Base-by-base conservation (phyloP, 805 yeast species). In the Teunomyces stri region DNA sequence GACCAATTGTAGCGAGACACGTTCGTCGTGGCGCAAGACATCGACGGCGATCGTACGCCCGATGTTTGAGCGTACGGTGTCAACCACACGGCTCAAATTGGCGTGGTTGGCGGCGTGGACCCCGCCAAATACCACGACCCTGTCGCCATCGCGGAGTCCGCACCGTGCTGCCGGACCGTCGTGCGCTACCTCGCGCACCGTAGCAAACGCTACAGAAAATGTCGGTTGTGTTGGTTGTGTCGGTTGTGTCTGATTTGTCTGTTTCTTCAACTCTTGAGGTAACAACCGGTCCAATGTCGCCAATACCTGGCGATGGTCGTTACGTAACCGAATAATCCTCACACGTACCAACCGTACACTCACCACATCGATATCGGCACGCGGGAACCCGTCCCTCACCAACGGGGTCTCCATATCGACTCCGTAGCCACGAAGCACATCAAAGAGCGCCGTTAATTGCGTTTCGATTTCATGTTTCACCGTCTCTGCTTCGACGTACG, bases 351-450 rank as follows among this genome's bases (percentile, higher is more conserved):
- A 62, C 45, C 96, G 69, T 10, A 89, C 72, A 16, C 70, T 58
- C 12, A 89, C 80, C 4, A 92, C 86, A 57, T 92, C 96, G 22
- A 92, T 75, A 59, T 92, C 97, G 13, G 72, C 64, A 37, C 97
- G 69, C 0, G 99, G 99, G 57, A 80, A 92, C 16, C 97, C 97
- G 58, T 92, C 96, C 0, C 85, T 80, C 2, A 87, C 65, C 48
- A 92, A 64, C 0, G 82, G 72, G 1, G 91, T 83, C 20, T 75
- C 63, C 88, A 89, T 82, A 53, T 79, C 83, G 3, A 74, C 81
- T 10, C 72, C 66, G 52, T 80, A 80, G 48, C 66, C 51, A 5
- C 56, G 51, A 21, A 87, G 69, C 11, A 71, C 57, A 27, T 69
- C 76, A 50, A 76, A 72, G 38, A 82, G 53, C 13, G 42, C 38